These are phyloP conservation scores for Diaporthe sp. DNA, from an alignment of 2,329 filamentous ascomycete species.

Conservation along the genomic window DNA sequence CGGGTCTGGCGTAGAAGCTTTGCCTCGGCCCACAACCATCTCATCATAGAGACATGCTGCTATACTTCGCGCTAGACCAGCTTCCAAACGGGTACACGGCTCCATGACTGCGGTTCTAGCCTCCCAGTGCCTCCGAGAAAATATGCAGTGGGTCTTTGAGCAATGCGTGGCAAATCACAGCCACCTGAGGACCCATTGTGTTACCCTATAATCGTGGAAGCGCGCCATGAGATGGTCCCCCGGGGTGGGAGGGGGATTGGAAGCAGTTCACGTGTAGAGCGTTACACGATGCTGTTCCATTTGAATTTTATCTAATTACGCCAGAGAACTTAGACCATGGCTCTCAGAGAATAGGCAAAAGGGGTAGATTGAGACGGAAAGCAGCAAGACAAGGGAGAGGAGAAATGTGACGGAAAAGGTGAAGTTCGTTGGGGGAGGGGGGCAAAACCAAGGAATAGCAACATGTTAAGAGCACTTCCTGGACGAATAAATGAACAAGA, in stretches of 20 bases:
- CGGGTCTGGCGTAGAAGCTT: neutral
- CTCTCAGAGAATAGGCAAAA: too few species aligned
- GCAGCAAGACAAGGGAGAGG: neutral
- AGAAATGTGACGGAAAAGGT: neutral
- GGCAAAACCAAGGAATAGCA: neutral
- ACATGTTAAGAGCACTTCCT: neutral
- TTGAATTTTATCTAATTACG: too few species aligned
- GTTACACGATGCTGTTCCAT: too few species aligned
- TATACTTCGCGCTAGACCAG: neutral
- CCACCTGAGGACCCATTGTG: neutral
- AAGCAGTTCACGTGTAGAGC: too few species aligned
- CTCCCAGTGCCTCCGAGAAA: neutral
- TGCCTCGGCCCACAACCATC: neutral
- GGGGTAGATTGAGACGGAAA: neutral
- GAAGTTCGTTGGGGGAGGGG: too few species aligned
- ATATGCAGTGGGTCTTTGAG: neutral
- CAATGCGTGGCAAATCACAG: rapidly evolving
- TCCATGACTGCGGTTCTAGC: neutral
- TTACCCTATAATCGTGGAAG: neutral
- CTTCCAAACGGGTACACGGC: neutral
- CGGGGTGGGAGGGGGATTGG: too few species aligned
- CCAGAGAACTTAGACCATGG: too few species aligned
- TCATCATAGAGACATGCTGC: neutral
- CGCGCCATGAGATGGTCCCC: neutral
- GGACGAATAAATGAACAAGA: neutral